These are phyloP conservation scores for Asterochloris sp. DNA, from an alignment of 139 green algal species.

Conservation along the genomic window DNA sequence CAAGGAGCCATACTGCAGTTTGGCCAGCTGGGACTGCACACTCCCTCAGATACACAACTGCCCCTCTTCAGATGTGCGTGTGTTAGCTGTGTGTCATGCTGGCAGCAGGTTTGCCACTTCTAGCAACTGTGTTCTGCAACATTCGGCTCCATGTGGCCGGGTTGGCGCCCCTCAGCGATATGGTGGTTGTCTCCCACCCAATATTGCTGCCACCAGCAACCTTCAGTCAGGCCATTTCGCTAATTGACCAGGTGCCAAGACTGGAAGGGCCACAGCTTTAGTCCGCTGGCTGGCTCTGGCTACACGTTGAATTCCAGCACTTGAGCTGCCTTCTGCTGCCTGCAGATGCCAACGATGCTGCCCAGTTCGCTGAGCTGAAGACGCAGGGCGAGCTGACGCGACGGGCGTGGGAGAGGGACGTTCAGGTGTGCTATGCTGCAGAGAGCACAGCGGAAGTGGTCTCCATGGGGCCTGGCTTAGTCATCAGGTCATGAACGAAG, in stretches of 20 bases:
- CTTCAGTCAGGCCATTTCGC: too few relatives aligned
- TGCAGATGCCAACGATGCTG: slow-evolving; percentile 91
- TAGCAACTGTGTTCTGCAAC: too few relatives aligned
- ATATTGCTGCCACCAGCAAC: too few relatives aligned
- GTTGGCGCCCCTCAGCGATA: too few relatives aligned
- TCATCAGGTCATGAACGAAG: slow-evolving; percentile 94
- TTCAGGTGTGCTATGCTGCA: slow-evolving; percentile 65
- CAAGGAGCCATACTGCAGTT: too few relatives aligned
- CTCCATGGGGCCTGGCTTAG: background rate
- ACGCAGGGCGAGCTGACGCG: slow-evolving; percentile 93
- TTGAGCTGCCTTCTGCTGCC: background rate
- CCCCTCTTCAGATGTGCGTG: too few relatives aligned
- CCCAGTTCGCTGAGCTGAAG: slow-evolving; percentile 95
- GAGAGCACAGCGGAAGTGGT: background rate
- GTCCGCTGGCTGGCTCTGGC: background rate
- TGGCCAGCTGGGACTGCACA: too few relatives aligned
- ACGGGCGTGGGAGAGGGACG: slow-evolving; percentile 88
- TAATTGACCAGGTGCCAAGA: background rate
- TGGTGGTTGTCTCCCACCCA: too few relatives aligned
- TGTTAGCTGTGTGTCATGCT: too few relatives aligned
- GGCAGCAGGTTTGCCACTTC: too few relatives aligned
- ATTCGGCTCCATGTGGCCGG: too few relatives aligned
- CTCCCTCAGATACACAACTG: too few relatives aligned
- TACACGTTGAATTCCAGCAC: background rate
- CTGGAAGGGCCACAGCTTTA: background rate